phyloP scores from a whole-genome alignment of 2,329 filamentous ascomycete species.

The Penicillium olsonii region DNA sequence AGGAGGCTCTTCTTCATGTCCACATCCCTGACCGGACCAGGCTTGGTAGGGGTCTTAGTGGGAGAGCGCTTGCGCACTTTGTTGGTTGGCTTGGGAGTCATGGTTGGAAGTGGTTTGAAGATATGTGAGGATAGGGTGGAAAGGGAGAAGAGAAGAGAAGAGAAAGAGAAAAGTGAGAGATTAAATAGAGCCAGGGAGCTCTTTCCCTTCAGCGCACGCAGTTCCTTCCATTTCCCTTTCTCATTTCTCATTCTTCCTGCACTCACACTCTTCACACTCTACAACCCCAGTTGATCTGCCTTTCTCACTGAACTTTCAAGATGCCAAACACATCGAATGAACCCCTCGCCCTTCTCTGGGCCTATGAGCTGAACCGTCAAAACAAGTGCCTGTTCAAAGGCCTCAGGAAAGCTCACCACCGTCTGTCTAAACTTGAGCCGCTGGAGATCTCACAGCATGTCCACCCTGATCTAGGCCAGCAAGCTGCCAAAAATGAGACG shows the following conservation, averaged over 20 bases:
- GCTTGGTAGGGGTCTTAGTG: constrained; percentile 1
- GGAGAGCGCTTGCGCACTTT: background rate
- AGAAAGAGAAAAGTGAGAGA: background rate
- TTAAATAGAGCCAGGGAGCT: too few species aligned
- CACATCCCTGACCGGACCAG: background rate
- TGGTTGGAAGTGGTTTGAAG: background rate
- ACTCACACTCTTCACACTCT: background rate
- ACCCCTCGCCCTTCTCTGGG: constrained; percentile 7
- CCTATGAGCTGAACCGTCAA: constrained; percentile 4
- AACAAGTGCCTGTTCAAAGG: constrained; percentile 7
- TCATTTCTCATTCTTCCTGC: too few species aligned
- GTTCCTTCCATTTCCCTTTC: background rate
- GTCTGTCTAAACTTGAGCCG: background rate
- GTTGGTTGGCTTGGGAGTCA: background rate
- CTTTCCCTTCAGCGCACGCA: too few species aligned
- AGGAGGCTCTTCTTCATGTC: constrained; percentile 2
- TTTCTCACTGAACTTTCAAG: too few species aligned
- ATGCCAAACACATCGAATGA: constrained; percentile 1
- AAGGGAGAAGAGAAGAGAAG: background rate
- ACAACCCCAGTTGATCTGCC: too few species aligned
- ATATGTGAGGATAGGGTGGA: background rate
- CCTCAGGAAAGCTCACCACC: constrained; percentile 1
- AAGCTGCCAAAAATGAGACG: too few species aligned
- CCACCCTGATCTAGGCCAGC: too few species aligned
- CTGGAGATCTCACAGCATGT: background rate